Evolutionary conservation across 2,329 filamentous ascomycete species (phyloP).

Genomic region (Rasamsonia emersonii): DNA sequence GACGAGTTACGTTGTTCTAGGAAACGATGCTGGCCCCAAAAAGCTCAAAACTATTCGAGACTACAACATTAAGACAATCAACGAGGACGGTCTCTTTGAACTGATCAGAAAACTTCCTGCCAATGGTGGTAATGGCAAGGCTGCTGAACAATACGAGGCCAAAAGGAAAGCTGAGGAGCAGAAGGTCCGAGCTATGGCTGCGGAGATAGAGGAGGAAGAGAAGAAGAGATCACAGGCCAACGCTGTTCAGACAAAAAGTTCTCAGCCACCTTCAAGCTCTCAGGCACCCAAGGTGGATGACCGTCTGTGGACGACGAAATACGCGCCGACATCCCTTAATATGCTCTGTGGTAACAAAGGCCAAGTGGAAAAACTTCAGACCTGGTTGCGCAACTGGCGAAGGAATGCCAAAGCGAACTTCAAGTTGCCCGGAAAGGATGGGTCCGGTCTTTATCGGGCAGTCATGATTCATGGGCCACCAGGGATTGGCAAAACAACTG

Average conservation of each 20-base stretch:
- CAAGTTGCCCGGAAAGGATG: slow-evolving; percentile 73
- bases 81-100: slow-evolving; percentile 84
- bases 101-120: slow-evolving; percentile 74
- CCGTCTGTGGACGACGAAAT: slow-evolving; percentile 88
- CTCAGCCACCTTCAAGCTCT: slow-evolving; percentile 39
- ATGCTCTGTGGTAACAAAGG: slow-evolving; percentile 95
- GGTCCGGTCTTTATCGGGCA: slow-evolving; percentile 73
- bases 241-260: slow-evolving; percentile 37
- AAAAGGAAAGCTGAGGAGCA: slow-evolving; percentile 80
- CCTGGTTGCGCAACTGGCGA: slow-evolving; percentile 76
- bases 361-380: slow-evolving; percentile 79
- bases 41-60: slow-evolving; percentile 81
- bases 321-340: slow-evolving; percentile 72
- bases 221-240: slow-evolving; percentile 41
- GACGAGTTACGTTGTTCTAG: slow-evolving; percentile 88
- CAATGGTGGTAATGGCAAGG: slow-evolving; percentile 79
- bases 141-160: slow-evolving; percentile 73
- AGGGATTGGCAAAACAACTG: slow-evolving; percentile 95
- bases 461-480: slow-evolving; percentile 93
- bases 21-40: slow-evolving; percentile 82
- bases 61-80: slow-evolving; percentile 77
- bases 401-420: slow-evolving; percentile 73
- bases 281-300: slow-evolving; percentile 41
- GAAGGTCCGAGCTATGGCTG: slow-evolving; percentile 70
- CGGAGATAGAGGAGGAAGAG: slow-evolving; percentile 79